phyloP scores from a whole-genome alignment of 768 basidiomycete genomes.

The Lentinula lateritia region DNA sequence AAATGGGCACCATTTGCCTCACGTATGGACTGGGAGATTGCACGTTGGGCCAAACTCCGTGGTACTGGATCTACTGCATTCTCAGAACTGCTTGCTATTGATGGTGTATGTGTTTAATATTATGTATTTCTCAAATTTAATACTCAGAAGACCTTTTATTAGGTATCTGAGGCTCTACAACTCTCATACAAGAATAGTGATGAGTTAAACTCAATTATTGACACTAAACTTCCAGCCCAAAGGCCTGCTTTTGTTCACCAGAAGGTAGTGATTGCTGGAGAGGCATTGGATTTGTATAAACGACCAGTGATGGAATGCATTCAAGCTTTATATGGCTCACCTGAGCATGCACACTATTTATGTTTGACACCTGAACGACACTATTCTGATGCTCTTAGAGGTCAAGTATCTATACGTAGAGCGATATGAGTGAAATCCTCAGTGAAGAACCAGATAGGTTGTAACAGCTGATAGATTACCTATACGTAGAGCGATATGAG shows the following conservation, averaged over 20 bases:
- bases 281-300: conserved; percentile 9
- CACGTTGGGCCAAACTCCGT: conserved; percentile 21
- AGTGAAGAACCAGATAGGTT: too few species aligned
- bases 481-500: too few species aligned
- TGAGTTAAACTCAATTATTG: conserved; percentile 20
- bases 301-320: too few species aligned
- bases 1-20: conserved; percentile 18
- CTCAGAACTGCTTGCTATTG: conserved; percentile 20
- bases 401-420: too few species aligned
- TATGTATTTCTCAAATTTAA: neutral
- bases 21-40: conserved; percentile 9
- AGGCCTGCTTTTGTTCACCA: too few species aligned
- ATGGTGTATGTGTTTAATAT: conserved; percentile 16
- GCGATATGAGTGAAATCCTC: too few species aligned
- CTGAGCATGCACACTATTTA: too few species aligned
- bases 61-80: conserved; percentile 12
- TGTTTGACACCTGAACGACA: too few species aligned
- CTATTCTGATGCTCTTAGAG: too few species aligned
- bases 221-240: too few species aligned
- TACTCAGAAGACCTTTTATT: neutral
- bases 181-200: conserved; percentile 25
- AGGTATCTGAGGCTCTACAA: conserved; percentile 19
- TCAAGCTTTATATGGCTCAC: too few species aligned
- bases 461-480: too few species aligned
- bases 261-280: conserved; percentile 18